Percentiles rank a stretch among this genome's conserved stretches.
Conservation (phyloP, 176 grass and related monocot genomes). For the Oryza australiensis region DNA sequence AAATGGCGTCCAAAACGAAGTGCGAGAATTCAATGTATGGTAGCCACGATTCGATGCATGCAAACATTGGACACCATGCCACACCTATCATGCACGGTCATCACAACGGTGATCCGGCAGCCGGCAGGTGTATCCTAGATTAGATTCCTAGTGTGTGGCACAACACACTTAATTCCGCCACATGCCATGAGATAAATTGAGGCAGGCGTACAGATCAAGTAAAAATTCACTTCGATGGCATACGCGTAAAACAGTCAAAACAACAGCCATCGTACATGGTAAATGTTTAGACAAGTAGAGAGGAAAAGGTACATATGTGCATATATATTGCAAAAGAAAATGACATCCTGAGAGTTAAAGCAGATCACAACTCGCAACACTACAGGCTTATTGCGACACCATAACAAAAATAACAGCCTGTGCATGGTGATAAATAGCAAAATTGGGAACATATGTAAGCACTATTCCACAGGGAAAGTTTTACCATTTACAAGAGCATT, state of each 20-base stretch:
- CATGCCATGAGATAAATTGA: neutral
- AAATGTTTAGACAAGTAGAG: neutral
- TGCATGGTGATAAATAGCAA: conserved; percentile 35
- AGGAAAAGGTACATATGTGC: neutral
- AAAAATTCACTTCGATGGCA: neutral
- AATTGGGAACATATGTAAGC: neutral
- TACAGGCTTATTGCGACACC: neutral
- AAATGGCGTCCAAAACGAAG: neutral
- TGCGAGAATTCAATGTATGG: neutral
- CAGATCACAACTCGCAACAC: neutral
- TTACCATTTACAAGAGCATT: conserved; percentile 29
- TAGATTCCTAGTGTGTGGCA: too few species aligned
- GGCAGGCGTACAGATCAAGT: neutral
- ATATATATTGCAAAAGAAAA: neutral
- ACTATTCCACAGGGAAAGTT: neutral
- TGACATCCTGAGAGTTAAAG: neutral
- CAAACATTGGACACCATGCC: neutral
- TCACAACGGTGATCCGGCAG: neutral
- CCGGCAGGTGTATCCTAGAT: neutral
- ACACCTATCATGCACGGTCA: neutral
- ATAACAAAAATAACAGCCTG: neutral
- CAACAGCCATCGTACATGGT: neutral
- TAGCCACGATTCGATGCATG: neutral
- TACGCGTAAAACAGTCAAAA: neutral
- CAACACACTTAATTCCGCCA: neutral